A percentile compares a stretch with the other conserved stretches of the same genome.
phyloP scores from a whole-genome alignment of 768 basidiomycete species.

The Tephrocybe sp. region DNA sequence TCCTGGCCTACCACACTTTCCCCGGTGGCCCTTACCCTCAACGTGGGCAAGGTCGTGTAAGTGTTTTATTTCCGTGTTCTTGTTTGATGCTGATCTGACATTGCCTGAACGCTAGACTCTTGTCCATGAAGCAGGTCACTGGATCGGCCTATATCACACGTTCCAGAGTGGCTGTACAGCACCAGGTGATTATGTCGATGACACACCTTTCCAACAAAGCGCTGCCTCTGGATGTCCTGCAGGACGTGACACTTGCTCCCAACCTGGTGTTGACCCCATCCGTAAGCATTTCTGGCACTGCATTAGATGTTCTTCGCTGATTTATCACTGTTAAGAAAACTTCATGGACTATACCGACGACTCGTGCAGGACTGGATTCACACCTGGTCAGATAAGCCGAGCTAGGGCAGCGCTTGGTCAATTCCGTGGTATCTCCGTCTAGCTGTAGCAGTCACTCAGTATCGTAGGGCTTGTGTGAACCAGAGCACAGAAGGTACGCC shows the following conservation, averaged over 20 bases:
- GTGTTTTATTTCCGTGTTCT: not conserved
- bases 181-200: constrained; percentile 37
- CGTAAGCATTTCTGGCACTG: constrained; percentile 16
- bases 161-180: constrained; percentile 48
- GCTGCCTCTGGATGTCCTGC: constrained; percentile 36
- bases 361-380: too few relatives aligned
- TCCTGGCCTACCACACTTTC: not conserved
- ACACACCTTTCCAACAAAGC: constrained; percentile 40
- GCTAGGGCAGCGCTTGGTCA: too few relatives aligned
- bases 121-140: constrained; percentile 55
- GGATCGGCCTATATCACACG: constrained; percentile 56
- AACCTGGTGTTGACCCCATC: constrained; percentile 33
- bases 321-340: too few relatives aligned
- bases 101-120: constrained; percentile 30
- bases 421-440: too few relatives aligned
- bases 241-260: constrained; percentile 28
- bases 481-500: too few relatives aligned
- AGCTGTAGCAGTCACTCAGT: too few relatives aligned
- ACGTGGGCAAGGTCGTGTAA: constrained; percentile 33
- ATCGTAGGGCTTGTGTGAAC: too few relatives aligned
- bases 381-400: too few relatives aligned
- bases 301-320: too few relatives aligned
- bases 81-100: constrained; percentile 12
- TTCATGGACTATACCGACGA: too few relatives aligned
- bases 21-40: constrained; percentile 44